Evolutionary conservation across 208 protist species (phyloP).

Genomic region (Borovskyia barvae): DNA sequence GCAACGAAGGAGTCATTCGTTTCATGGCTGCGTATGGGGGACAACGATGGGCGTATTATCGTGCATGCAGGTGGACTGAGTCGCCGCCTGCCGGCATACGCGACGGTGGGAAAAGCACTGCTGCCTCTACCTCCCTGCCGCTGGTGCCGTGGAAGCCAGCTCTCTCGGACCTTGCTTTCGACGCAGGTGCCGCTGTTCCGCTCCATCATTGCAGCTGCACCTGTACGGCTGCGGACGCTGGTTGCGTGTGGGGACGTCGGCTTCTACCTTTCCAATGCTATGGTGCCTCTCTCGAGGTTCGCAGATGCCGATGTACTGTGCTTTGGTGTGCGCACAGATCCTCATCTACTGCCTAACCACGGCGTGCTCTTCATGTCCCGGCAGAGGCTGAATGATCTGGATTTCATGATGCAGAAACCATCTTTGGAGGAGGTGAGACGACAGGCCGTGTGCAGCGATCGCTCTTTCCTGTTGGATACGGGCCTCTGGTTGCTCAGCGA

Average conservation of each 20-base stretch:
- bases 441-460: slow-evolving; percentile 1
- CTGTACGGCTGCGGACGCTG: slow-evolving; percentile 32
- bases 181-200: slow-evolving; percentile 31
- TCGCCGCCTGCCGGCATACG: slow-evolving; percentile 52
- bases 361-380: slow-evolving; percentile 45
- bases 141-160: slow-evolving; percentile 24
- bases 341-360: slow-evolving; percentile 21
- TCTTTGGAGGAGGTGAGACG: slow-evolving; percentile 22
- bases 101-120: slow-evolving; percentile 40
- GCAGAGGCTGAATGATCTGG: slow-evolving; percentile 17
- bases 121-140: slow-evolving; percentile 38
- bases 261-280: slow-evolving; percentile 5
- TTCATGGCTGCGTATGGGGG: slow-evolving; percentile 22
- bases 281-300: slow-evolving; percentile 12
- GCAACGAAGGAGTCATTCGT: slow-evolving; percentile 6
- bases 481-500: slow-evolving; percentile 57
- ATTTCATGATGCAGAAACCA: slow-evolving; percentile 64
- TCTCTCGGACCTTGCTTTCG: slow-evolving; percentile 39
- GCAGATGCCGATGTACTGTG: slow-evolving; percentile 49
- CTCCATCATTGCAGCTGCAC: slow-evolving; percentile 15
- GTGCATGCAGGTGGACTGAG: slow-evolving; percentile 53
- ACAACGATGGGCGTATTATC: slow-evolving; percentile 31
- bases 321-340: slow-evolving; percentile 28
- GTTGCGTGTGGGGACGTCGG: slow-evolving; percentile 44
- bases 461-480: slow-evolving; percentile 28